Percentiles rank a stretch among this genome's conserved stretches.
phyloP scores from a whole-genome alignment of 352 stramenopile species.

The Phytophthora sansomeana region DNA sequence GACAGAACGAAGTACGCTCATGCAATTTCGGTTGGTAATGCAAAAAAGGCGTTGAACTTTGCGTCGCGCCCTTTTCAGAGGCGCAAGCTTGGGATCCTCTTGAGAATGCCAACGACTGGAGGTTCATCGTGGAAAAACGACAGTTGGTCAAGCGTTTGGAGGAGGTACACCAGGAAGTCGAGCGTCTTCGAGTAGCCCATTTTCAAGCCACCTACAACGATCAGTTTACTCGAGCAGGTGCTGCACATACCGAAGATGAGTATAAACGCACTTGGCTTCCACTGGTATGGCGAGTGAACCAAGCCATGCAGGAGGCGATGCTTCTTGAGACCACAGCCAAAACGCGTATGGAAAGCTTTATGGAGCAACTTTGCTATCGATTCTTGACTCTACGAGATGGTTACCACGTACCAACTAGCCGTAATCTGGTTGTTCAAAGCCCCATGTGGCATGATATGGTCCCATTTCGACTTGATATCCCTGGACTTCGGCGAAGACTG shows the following conservation, averaged over 20 bases:
- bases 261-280: slow-evolving; percentile 48
- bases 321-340: slow-evolving; percentile 41
- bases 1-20: slow-evolving; percentile 32
- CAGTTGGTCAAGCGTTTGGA: slow-evolving; percentile 53
- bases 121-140: slow-evolving; percentile 68
- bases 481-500: slow-evolving; percentile 47
- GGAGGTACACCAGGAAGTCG: slow-evolving; percentile 42
- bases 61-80: slow-evolving; percentile 53
- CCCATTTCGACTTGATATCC: slow-evolving; percentile 49
- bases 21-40: slow-evolving; percentile 38
- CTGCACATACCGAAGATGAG: slow-evolving; percentile 34
- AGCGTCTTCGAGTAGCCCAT: slow-evolving; percentile 53
- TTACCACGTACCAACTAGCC: slow-evolving; percentile 52
- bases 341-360: slow-evolving; percentile 33
- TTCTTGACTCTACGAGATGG: slow-evolving; percentile 59
- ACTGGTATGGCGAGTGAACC: slow-evolving; percentile 24
- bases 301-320: slow-evolving; percentile 36
- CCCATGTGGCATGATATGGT: slow-evolving; percentile 36
- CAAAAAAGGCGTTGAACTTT: slow-evolving; percentile 63
- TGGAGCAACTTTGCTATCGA: slow-evolving; percentile 46
- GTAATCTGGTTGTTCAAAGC: slow-evolving; percentile 56
- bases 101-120: slow-evolving; percentile 87
- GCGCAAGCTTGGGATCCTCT: slow-evolving; percentile 80
- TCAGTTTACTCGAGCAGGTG: slow-evolving; percentile 47
- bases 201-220: slow-evolving; percentile 78